Evolutionary conservation across 768 basidiomycete species (phyloP).

Genomic region (Amanita molliuscula): DNA sequence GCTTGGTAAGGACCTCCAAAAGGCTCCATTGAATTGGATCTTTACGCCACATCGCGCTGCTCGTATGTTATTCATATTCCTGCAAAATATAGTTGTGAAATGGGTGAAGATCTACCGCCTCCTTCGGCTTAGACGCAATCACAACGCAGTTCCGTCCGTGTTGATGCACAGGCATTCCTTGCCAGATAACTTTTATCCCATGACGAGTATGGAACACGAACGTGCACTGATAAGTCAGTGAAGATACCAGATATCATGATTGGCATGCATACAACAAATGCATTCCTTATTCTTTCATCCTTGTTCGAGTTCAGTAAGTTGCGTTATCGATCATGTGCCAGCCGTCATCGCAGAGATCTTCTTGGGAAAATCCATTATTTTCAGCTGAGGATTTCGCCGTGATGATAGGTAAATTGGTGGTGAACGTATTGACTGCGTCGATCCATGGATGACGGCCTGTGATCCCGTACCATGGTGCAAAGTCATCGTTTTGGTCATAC

Average conservation of each 20-base stretch:
- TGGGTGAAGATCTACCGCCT: background rate
- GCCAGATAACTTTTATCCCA: background rate
- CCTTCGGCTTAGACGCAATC: background rate
- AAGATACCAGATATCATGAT: background rate
- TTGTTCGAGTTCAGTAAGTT: background rate
- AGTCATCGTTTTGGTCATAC: background rate
- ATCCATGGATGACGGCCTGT: background rate
- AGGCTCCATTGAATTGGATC: background rate
- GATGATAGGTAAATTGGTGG: background rate
- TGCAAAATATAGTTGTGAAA: background rate
- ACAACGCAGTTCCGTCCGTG: background rate
- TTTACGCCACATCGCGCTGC: background rate
- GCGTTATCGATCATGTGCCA: background rate
- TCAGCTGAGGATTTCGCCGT: background rate
- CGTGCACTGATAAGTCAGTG: background rate
- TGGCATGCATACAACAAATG: background rate
- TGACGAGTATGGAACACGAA: background rate
- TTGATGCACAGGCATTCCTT: background rate
- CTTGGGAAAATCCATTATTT: background rate
- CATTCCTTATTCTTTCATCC: background rate
- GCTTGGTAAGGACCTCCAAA: background rate
- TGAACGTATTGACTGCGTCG: background rate
- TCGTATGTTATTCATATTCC: background rate
- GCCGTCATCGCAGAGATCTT: background rate
- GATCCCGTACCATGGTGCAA: background rate